Base-by-base conservation (phyloP, 2,329 filamentous ascomycete species). In the Claviceps quebecensis region DNA sequence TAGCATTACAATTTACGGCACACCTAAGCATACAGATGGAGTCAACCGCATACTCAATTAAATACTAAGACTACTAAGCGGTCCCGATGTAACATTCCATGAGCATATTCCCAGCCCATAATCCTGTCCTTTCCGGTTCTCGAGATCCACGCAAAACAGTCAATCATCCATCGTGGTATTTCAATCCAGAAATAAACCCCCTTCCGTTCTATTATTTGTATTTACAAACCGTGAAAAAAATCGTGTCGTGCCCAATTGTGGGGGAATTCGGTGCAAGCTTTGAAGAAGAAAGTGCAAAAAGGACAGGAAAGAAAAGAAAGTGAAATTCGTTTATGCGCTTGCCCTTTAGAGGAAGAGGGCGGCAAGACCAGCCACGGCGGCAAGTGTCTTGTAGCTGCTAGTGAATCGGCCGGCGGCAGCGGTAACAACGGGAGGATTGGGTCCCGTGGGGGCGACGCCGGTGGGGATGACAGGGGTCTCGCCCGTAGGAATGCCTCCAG, bases 331-430 rank as follows among this genome's bases (percentile, higher is more conserved):
- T 34, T 5, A 4, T 34, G 29, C 29, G 1, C 3, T 3, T 23
- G 9, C 9, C 2, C 2, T n/a, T 43, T 49, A 45, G 23, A 54
- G 37, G 39, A 69, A 56, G 56, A 67, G 49, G 39, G 59, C 65
- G 46, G 60, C 60, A 46, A 66, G 52, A 59, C 61, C 66, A 36
- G 59, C 64, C 19, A 62, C 63, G 45, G 58, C 63, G 48, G 60
- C 62, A 46, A 59, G 58, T 49, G 61, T 52, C 54, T 60, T 58
- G 45, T 64, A 51, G 54, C 60, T 60, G 51, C 60, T 58, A 39
- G 51, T 54, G 41, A 67, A 54, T 53, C 63, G 65, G 51, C 59
- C 63, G 49, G 64, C 65, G 50, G 60, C 65, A 46, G 59, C 60
- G 46, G 60, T 64, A 47, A 63, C 57, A 23, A 58, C 53, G 44